A percentile compares a stretch with the other conserved stretches of the same genome.
Conservation (phyloP, 2,329 filamentous ascomycete species). For the Hansfordia pulvinata region DNA sequence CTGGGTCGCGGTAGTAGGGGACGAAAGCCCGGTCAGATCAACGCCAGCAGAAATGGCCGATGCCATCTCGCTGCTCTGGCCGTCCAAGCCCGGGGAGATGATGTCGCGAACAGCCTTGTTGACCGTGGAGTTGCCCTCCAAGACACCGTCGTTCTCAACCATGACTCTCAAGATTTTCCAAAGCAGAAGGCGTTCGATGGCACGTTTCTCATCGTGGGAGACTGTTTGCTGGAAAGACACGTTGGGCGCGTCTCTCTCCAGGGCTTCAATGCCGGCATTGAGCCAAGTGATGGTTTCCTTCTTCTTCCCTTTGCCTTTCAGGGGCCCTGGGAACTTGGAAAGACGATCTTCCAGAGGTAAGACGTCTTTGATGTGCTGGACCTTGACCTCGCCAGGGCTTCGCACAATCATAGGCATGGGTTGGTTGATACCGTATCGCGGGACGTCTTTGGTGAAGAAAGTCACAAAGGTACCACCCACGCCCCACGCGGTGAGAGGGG, state of each 20-base stretch:
- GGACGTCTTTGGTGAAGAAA: constrained; percentile 78
- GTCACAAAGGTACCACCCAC: constrained; percentile 72
- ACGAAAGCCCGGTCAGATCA: constrained; percentile 23
- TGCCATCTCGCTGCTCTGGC: constrained; percentile 10
- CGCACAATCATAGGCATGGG: constrained; percentile 66
- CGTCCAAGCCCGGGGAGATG: constrained; percentile 45
- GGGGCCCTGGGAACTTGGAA: constrained; percentile 75
- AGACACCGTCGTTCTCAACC: constrained; percentile 70
- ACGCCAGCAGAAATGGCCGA: constrained; percentile 18
- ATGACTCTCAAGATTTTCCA: constrained; percentile 79
- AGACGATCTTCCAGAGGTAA: constrained; percentile 59
- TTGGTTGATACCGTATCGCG: constrained; percentile 68
- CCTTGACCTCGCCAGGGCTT: constrained; percentile 66
- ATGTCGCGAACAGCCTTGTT: constrained; percentile 64
- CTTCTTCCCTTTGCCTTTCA: constrained; percentile 86
- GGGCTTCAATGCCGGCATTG: constrained; percentile 54
- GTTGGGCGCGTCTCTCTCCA: constrained; percentile 48
- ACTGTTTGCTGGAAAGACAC: constrained; percentile 33
- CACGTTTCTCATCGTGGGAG: constrained; percentile 52
- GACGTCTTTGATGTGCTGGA: constrained; percentile 63
- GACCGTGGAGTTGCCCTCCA: constrained; percentile 61
- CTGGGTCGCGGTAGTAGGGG: constrained; percentile 22
- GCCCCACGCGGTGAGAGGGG: constrained; percentile 77
- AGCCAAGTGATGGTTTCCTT: constrained; percentile 84
- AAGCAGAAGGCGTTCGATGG: constrained; percentile 66